Base-by-base conservation (phyloP, 176 grass and related monocot species). In the Echinochloa phyllopogon region DNA sequence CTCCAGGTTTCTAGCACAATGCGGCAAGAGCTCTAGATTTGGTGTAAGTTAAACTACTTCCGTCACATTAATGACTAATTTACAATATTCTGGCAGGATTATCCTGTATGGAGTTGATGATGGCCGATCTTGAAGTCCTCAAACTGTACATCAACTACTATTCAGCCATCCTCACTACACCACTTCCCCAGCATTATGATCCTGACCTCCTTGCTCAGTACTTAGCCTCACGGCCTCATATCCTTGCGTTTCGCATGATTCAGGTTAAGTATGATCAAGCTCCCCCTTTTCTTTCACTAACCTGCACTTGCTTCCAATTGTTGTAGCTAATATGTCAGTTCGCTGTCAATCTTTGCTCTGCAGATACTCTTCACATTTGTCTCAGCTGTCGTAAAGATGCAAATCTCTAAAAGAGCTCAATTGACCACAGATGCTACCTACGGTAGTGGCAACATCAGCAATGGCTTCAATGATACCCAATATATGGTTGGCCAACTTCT, bases 51-150 rank as follows among this genome's bases (percentile, higher is more conserved):
- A 66, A 69, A 48, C 36, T 75, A 86, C 43, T 50, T 17, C 33
- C n/a, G 12, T 80, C 50, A 77, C 49, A 69, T 38, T 65, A 11
- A 41, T 82, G 50, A 20, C 57, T 39, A 66, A 36, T 42, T 14
- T 43, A 63, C 17, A 20, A 12, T 51, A 60, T 67, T 69, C 10
- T 45, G 21, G 61, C 62, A 98, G 96, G 93, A 0, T 52, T 98
- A 61, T 98, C 93, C n/a, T 90, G 80, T 86, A 85, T 92, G 83
- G 96, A 95, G 75, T 39, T 98, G 74, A 87, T 95, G 89, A 98
- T 89, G 87, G 89, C 96, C 25, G 93, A 98, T 84, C n/a, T 86
- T 12, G 91, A 95, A 85, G 86, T 89, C 24, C 87, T 98, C 57
- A 92, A 94, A 48, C n/a, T 92, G 83, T 95, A 95, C 50, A 63